Percentiles rank a stretch among this genome's conserved stretches.
Evolutionary conservation across 257 asterid genomes (phyloP).

Genomic region (Salvia splendens): DNA sequence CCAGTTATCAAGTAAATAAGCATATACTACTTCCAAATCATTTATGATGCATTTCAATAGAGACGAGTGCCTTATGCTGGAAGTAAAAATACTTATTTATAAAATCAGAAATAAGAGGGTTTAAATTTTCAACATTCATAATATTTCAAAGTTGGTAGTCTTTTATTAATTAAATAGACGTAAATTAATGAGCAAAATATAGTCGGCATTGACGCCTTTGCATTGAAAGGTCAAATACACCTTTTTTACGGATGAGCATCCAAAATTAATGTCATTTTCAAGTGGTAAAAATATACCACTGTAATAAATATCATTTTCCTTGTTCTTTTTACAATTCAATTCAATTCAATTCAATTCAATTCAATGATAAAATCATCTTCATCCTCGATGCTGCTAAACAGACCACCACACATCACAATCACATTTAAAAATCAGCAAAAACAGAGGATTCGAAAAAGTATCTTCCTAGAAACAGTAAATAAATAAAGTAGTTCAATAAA

Average conservation of each 20-base stretch:
- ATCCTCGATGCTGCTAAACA: background rate
- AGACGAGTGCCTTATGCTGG: background rate
- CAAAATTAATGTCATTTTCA: background rate
- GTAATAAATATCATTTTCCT: too few species aligned
- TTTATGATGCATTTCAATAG: slow-evolving; percentile 15
- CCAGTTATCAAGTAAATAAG: background rate
- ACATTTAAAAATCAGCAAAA: slow-evolving; percentile 1
- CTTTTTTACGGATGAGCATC: slow-evolving; percentile 1
- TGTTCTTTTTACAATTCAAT: too few species aligned
- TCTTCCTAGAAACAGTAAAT: background rate
- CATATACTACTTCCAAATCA: background rate
- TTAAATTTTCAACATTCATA: background rate
- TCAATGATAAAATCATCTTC: background rate
- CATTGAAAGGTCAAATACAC: slow-evolving; percentile 22
- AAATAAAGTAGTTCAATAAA: background rate
- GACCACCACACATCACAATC: background rate
- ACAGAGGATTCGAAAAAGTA: background rate
- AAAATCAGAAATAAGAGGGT: background rate
- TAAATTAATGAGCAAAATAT: slow-evolving; percentile 4
- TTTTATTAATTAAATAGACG: background rate
- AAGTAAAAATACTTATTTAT: background rate
- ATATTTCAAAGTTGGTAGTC: background rate
- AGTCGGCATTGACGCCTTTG: background rate
- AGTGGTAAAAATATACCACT: too few species aligned
- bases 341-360: too few species aligned